Percentiles rank a stretch among this genome's conserved stretches.
Conservation (phyloP, 1,284 basidiomycete species). For the Apiotrichum veenhuisii region DNA sequence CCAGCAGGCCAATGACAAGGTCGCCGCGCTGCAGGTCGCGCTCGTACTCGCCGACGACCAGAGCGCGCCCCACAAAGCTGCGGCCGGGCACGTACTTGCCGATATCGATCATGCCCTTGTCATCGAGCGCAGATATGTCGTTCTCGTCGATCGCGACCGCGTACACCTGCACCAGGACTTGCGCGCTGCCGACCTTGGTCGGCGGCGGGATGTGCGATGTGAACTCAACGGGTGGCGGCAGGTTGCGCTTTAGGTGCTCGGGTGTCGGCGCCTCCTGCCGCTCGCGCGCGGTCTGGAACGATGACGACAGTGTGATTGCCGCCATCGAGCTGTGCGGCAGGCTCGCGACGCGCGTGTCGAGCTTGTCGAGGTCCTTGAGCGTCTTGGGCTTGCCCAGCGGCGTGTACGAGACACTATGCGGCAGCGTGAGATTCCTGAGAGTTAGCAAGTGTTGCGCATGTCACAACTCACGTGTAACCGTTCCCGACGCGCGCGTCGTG, state of each 20-base stretch:
- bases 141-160: conserved; percentile 72
- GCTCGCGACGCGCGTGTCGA: conserved; percentile 66
- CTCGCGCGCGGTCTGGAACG: conserved; percentile 15
- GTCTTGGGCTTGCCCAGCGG: conserved; percentile 34
- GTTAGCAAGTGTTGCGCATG: background rate
- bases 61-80: conserved; percentile 71
- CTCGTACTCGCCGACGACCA: conserved; percentile 77
- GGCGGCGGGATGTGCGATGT: conserved; percentile 70
- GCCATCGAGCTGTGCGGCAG: conserved; percentile 80
- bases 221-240: conserved; percentile 55
- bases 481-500: conserved; percentile 25
- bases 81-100: conserved; percentile 64
- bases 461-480: background rate
- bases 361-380: conserved; percentile 27
- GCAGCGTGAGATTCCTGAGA: conserved; percentile 60
- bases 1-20: conserved; percentile 73
- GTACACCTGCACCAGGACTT: conserved; percentile 78
- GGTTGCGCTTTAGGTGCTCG: conserved; percentile 49
- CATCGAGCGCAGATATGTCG: conserved; percentile 62
- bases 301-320: conserved; percentile 58
- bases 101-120: conserved; percentile 47
- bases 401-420: conserved; percentile 55
- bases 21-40: conserved; percentile 68
- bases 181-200: conserved; percentile 60
- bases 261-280: conserved; percentile 45